phyloP scores from a whole-genome alignment of 1,139 yeast genomes.

The Magnusiomyces ingens region DNA sequence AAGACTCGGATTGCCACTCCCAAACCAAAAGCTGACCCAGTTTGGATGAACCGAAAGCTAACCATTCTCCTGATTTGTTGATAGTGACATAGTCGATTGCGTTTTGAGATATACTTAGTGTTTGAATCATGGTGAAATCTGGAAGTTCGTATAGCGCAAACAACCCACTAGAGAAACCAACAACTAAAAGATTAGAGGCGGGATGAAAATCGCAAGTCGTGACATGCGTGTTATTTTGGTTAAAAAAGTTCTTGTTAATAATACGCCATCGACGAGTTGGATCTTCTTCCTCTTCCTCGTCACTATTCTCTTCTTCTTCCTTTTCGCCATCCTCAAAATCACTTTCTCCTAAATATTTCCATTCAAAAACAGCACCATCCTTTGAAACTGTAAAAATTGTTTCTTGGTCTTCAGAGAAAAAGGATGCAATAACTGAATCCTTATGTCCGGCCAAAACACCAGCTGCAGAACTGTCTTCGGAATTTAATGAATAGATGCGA shows the following conservation, averaged over 20 bases:
- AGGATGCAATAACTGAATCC: conserved; percentile 80
- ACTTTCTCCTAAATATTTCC: conserved; percentile 71
- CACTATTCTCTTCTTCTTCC: conserved; percentile 26
- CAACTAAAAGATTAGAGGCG: conserved; percentile 60
- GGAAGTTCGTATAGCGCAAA: conserved; percentile 89
- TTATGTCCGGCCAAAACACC: conserved; percentile 89
- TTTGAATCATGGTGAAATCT: conserved; percentile 70
- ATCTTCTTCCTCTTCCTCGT: conserved; percentile 13
- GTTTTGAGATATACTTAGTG: conserved; percentile 86
- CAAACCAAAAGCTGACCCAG: conserved; percentile 92
- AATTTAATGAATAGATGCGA: conserved; percentile 69
- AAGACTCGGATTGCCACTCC: conserved; percentile 98
- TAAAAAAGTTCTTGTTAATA: conserved; percentile 62
- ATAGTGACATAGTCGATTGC: conserved; percentile 76
- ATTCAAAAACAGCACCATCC: conserved; percentile 89
- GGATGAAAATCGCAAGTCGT: conserved; percentile 83
- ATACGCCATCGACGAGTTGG: conserved; percentile 62
- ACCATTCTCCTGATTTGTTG: conserved; percentile 89
- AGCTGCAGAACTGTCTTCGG: conserved; percentile 73
- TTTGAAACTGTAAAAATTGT: conserved; percentile 83
- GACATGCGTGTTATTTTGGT: conserved; percentile 52
- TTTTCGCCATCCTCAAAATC: conserved; percentile 37
- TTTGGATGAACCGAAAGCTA: conserved; percentile 87
- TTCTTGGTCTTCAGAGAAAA: conserved; percentile 80
- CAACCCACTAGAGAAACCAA: conserved; percentile 89